Evolutionary conservation across 2,329 filamentous ascomycete genomes (phyloP).

Genomic region (Calonectria pseudoreteaudii): DNA sequence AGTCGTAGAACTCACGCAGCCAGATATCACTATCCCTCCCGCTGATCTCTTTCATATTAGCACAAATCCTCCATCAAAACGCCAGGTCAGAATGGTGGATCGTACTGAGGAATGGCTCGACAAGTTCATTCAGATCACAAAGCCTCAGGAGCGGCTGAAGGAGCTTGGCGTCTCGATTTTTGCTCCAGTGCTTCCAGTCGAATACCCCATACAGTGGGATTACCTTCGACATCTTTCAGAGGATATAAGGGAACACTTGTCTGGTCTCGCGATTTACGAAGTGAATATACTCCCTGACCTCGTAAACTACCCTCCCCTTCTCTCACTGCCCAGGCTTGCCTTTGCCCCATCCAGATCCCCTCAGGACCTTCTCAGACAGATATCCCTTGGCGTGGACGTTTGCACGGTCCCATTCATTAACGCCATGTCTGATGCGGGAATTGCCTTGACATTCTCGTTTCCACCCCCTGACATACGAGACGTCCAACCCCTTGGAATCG

Average conservation of each 20-base stretch:
- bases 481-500: slow-evolving; percentile 71
- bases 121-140: slow-evolving; percentile 66
- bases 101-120: slow-evolving; percentile 86
- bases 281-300: slow-evolving; percentile 76
- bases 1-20: slow-evolving; percentile 72
- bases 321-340: slow-evolving; percentile 77
- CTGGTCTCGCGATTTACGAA: slow-evolving; percentile 84
- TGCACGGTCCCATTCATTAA: slow-evolving; percentile 83
- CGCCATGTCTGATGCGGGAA: slow-evolving; percentile 81
- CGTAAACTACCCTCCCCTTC: slow-evolving; percentile 63
- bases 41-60: slow-evolving; percentile 73
- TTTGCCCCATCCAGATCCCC: slow-evolving; percentile 78
- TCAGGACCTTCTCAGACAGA: slow-evolving; percentile 80
- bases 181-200: slow-evolving; percentile 79
- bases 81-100: slow-evolving; percentile 85
- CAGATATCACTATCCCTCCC: slow-evolving; percentile 84
- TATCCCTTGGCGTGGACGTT: slow-evolving; percentile 83
- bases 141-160: slow-evolving; percentile 41
- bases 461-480: slow-evolving; percentile 53
- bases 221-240: slow-evolving; percentile 81
- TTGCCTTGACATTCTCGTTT: slow-evolving; percentile 85
- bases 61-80: slow-evolving; percentile 73
- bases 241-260: slow-evolving; percentile 69
- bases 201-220: slow-evolving; percentile 79
- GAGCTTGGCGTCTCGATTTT: slow-evolving; percentile 60